phyloP scores from a whole-genome alignment of 139 green algal species.

The Raphidocelis subcapitata region DNA sequence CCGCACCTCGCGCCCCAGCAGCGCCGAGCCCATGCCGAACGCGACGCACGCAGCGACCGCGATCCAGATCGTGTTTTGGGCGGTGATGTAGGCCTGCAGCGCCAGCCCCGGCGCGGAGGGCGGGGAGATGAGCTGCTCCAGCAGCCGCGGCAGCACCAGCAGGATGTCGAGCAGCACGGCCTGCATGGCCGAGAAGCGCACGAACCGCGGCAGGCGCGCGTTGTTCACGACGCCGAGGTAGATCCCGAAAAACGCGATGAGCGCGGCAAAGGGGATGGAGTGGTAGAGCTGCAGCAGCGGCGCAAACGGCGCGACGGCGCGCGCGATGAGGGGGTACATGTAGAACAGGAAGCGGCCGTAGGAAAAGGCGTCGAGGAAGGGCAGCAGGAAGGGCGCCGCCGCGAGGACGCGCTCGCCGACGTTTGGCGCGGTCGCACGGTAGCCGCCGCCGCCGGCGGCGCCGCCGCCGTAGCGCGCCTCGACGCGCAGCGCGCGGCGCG shows the following conservation, averaged over 20 bases:
- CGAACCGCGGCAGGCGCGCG: conserved; percentile 40
- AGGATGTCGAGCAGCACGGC: conserved; percentile 62
- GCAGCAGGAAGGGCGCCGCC: conserved; percentile 49
- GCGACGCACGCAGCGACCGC: conserved; percentile 42
- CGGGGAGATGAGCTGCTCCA: conserved; percentile 43
- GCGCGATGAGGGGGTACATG: conserved; percentile 41
- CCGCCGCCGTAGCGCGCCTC: neutral
- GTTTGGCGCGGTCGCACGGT: conserved; percentile 16
- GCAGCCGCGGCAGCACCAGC: conserved; percentile 50
- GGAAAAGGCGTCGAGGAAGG: conserved; percentile 45
- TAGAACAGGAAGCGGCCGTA: conserved; percentile 60
- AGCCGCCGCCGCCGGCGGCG: conserved; percentile 13
- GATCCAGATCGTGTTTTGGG: conserved; percentile 56
- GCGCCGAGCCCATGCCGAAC: conserved; percentile 31
- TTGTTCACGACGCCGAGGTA: conserved; percentile 61
- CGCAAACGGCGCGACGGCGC: conserved; percentile 28
- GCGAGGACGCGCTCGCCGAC: conserved; percentile 38
- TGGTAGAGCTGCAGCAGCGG: conserved; percentile 43
- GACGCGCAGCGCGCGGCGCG: no score
- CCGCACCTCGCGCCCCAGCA: conserved; percentile 33
- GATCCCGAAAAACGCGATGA: conserved; percentile 57
- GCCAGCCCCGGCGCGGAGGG: conserved; percentile 35
- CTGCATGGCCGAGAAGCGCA: conserved; percentile 52
- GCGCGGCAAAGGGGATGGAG: conserved; percentile 46
- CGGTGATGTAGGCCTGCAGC: conserved; percentile 48